These are phyloP conservation scores for Lachancea dasiensis DNA, from an alignment of 805 yeast genomes.

Conservation along the genomic window DNA sequence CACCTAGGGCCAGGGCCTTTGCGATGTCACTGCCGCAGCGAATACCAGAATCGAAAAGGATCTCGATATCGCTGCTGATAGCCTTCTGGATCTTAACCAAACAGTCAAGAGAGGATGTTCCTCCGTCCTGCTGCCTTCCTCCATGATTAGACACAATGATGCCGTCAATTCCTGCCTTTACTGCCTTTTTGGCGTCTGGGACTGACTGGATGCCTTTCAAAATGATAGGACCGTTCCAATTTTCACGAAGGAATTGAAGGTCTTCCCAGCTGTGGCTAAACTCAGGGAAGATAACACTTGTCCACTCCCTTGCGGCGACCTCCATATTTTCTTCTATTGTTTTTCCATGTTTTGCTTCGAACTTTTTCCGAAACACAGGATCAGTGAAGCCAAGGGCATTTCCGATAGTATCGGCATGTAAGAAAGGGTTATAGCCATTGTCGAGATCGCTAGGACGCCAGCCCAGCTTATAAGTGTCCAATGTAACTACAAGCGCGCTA, in stretches of 20 bases:
- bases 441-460: constrained; percentile 26
- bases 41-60: constrained; percentile 8
- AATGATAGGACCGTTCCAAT: constrained; percentile 9
- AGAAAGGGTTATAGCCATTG: constrained; percentile 18
- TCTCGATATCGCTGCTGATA: constrained; percentile 9
- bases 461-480: constrained; percentile 11
- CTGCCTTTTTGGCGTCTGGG: constrained; percentile 4
- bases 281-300: constrained; percentile 10
- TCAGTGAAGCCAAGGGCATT: constrained; percentile 25
- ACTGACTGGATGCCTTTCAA: constrained; percentile 8
- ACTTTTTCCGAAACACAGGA: constrained; percentile 20
- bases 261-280: constrained; percentile 11
- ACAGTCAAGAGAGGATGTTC: constrained; percentile 12
- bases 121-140: constrained; percentile 14
- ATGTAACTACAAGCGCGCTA: constrained; percentile 6
- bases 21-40: constrained; percentile 10
- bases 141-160: constrained; percentile 10
- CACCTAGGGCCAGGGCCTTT: constrained; percentile 9
- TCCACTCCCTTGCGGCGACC: constrained; percentile 8
- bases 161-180: constrained; percentile 7
- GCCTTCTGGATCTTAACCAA: constrained; percentile 11
- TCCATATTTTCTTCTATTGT: constrained; percentile 7
- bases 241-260: constrained; percentile 5
- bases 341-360: constrained; percentile 14
- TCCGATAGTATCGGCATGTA: constrained; percentile 13